Conservation (phyloP, 441 rosid species). For the Biscutella laevigata region DNA sequence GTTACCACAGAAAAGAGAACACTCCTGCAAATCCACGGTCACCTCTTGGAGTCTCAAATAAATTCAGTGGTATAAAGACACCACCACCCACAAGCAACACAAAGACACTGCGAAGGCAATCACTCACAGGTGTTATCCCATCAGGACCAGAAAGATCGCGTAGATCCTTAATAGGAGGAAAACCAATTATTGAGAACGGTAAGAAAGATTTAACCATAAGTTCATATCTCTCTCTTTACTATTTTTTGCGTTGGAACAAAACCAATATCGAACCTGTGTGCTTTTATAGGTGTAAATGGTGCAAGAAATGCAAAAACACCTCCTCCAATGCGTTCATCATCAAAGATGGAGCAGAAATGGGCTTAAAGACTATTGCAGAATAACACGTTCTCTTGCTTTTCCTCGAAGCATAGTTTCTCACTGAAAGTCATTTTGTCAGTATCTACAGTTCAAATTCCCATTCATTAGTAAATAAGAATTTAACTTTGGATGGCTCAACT, state of each 20-base stretch:
- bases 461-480: conserved; percentile 21
- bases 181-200: conserved; percentile 39
- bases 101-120: conserved; percentile 57
- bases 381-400: conserved; percentile 26
- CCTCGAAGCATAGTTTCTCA: conserved; percentile 38
- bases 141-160: conserved; percentile 42
- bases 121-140: conserved; percentile 53
- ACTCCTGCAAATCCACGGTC: conserved; percentile 39
- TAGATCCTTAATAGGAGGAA: conserved; percentile 73
- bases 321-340: conserved; percentile 44
- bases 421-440: conserved; percentile 5
- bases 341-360: conserved; percentile 36
- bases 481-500: conserved; percentile 12
- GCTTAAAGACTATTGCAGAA: conserved; percentile 21
- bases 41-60: conserved; percentile 30
- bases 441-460: conserved; percentile 6
- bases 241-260: not conserved
- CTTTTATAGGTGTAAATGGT: conserved; percentile 30
- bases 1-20: conserved; percentile 19
- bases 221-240: not conserved
- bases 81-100: conserved; percentile 41
- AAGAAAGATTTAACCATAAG: conserved; percentile 23
- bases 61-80: conserved; percentile 26
- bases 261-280: not conserved
- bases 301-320: conserved; percentile 70